A percentile compares a stretch with the other conserved stretches of the same genome.
Conservation (phyloP, 768 basidiomycete species). For the Trametes cubensis region DNA sequence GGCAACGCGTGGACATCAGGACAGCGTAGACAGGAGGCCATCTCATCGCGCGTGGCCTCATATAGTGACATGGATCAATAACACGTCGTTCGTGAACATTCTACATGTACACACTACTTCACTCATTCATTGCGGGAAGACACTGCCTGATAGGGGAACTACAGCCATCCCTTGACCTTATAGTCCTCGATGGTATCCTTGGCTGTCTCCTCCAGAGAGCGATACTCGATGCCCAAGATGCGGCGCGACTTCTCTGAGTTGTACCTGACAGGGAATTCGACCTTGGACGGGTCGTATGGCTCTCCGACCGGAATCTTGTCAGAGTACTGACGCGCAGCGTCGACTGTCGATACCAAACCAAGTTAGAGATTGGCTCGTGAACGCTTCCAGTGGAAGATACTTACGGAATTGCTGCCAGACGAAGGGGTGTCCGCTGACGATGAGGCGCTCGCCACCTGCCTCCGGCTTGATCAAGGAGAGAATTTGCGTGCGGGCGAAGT, state of each 20-base stretch:
- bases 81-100: too few relatives aligned
- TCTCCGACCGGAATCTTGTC: slow-evolving; percentile 16
- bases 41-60: too few relatives aligned
- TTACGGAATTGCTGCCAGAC: slow-evolving; percentile 25
- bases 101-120: too few relatives aligned
- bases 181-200: slow-evolving; percentile 29
- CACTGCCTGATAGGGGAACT: not conserved
- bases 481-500: slow-evolving; percentile 56
- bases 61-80: too few relatives aligned
- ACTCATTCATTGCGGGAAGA: too few relatives aligned
- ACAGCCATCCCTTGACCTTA: slow-evolving; percentile 10
- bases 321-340: slow-evolving; percentile 12
- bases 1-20: too few relatives aligned
- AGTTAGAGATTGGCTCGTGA: not conserved
- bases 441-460: slow-evolving; percentile 60
- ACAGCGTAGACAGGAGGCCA: too few relatives aligned
- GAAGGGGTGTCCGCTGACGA: slow-evolving; percentile 42
- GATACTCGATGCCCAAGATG: slow-evolving; percentile 29
- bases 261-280: slow-evolving; percentile 34
- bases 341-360: slow-evolving; percentile 4
- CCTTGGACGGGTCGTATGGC: slow-evolving; percentile 26
- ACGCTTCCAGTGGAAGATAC: not conserved
- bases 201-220: slow-evolving; percentile 24
- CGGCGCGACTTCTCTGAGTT: slow-evolving; percentile 39
- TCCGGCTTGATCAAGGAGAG: slow-evolving; percentile 50